A percentile compares a stretch with the other conserved stretches of the same genome.
These are phyloP conservation scores for Saturnispora silvae DNA, from an alignment of 805 yeast species.

Conservation along the genomic window DNA sequence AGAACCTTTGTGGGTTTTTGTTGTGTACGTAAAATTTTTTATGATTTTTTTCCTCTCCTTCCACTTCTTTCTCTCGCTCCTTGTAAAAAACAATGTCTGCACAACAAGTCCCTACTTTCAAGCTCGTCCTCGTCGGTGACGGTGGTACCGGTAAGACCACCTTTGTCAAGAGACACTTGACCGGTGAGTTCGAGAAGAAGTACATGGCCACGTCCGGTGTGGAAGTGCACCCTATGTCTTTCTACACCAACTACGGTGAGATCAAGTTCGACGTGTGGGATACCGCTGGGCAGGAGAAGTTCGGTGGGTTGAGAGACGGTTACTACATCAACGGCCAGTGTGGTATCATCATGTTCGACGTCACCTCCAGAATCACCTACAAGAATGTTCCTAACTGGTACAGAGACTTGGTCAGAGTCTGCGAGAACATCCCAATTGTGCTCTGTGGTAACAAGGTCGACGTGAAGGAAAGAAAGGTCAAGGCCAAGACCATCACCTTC, in stretches of 20 bases:
- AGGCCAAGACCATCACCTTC: slow-evolving; percentile 99
- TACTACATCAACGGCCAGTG: slow-evolving; percentile 99
- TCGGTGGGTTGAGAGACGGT: slow-evolving; percentile 99
- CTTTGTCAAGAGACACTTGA: slow-evolving; percentile 97
- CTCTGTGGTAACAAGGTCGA: slow-evolving; percentile 99
- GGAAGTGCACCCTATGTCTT: slow-evolving; percentile 96
- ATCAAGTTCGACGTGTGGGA: slow-evolving; percentile 99
- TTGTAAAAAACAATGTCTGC: slow-evolving; percentile 36
- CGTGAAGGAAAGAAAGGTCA: slow-evolving; percentile 98
- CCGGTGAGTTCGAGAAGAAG: slow-evolving; percentile 98
- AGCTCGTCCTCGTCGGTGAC: slow-evolving; percentile 98
- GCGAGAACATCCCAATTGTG: slow-evolving; percentile 99
- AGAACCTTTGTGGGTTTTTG: no score
- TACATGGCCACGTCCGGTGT: slow-evolving; percentile 99
- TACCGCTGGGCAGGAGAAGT: slow-evolving; percentile 99
- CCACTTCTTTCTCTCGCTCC: neutral
- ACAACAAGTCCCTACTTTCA: slow-evolving; percentile 77
- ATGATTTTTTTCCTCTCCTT: neutral
- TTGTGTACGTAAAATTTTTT: neutral
- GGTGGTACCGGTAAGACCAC: slow-evolving; percentile 99
- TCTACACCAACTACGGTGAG: slow-evolving; percentile 97
- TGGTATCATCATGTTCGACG: slow-evolving; percentile 99
- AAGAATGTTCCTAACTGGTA: slow-evolving; percentile 99
- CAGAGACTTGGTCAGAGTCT: slow-evolving; percentile 98
- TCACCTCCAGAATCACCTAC: slow-evolving; percentile 97